phyloP scores from a whole-genome alignment of 2,329 filamentous ascomycete genomes.

The Ophiosphaerella narmari region DNA sequence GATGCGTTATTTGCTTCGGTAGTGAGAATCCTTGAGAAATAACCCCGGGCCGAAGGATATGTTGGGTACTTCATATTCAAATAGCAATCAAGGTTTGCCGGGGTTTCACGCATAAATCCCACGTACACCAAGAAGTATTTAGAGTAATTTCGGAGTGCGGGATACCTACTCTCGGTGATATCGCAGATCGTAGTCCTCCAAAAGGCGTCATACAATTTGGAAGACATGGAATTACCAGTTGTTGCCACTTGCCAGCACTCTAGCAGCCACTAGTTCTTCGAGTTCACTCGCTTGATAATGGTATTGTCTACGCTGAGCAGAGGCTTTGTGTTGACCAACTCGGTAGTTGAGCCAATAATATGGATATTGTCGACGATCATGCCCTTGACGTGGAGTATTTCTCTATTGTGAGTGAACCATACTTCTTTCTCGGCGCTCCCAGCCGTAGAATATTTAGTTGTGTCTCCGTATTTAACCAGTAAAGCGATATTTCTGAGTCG shows the following conservation, averaged over 20 bases:
- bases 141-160: background rate
- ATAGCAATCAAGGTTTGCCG: background rate
- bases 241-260: background rate
- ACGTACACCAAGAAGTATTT: background rate
- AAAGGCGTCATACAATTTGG: background rate
- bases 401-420: background rate
- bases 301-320: background rate
- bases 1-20: background rate
- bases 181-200: background rate
- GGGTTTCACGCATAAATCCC: background rate
- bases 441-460: background rate
- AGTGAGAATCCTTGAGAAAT: no score
- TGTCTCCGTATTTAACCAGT: background rate
- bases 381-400: background rate
- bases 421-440: background rate
- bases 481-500: background rate
- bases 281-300: background rate
- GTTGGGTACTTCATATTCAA: background rate
- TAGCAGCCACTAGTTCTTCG: background rate
- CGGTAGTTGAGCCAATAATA: background rate
- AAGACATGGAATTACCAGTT: background rate
- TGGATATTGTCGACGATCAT: background rate
- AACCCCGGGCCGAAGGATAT: no score
- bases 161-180: background rate
- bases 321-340: background rate